Evolutionary conservation across 225 moss, liverwort and hornwort genomes (phyloP).

Genomic region (Thuidium tamariscinum): DNA sequence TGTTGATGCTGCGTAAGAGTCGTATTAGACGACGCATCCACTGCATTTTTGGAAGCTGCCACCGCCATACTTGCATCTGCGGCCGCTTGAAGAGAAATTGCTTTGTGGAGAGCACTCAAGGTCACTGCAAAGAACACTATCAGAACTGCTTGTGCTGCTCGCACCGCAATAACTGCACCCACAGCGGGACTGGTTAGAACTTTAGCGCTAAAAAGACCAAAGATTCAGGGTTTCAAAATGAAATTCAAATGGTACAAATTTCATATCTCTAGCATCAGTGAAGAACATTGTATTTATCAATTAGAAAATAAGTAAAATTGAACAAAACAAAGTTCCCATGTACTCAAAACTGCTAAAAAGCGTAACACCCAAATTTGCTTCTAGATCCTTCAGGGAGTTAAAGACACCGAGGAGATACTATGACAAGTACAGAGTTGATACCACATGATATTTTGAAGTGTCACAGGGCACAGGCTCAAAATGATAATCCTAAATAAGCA

Average conservation of each 20-base stretch:
- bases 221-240: not conserved
- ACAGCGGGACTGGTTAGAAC: not conserved
- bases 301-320: not conserved
- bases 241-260: not conserved
- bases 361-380: not conserved
- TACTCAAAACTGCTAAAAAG: not conserved
- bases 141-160: slow-evolving; percentile 34
- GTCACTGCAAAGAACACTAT: slow-evolving; percentile 41
- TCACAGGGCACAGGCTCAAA: not conserved
- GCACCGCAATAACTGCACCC: slow-evolving; percentile 49
- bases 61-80: slow-evolving; percentile 46
- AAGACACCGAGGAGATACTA: not conserved
- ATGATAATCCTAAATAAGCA: not conserved
- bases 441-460: not conserved
- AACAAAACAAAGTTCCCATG: not conserved
- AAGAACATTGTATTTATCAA: not conserved
- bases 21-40: slow-evolving; percentile 2
- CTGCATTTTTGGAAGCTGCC: slow-evolving; percentile 16
- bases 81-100: slow-evolving; percentile 43
- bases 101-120: slow-evolving; percentile 75
- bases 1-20: slow-evolving; percentile 56
- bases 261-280: not conserved
- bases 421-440: not conserved
- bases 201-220: not conserved
- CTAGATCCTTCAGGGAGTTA: not conserved